Base-by-base conservation (phyloP, 2,329 filamentous ascomycete species). In the Xylariomycetidae sp. region DNA sequence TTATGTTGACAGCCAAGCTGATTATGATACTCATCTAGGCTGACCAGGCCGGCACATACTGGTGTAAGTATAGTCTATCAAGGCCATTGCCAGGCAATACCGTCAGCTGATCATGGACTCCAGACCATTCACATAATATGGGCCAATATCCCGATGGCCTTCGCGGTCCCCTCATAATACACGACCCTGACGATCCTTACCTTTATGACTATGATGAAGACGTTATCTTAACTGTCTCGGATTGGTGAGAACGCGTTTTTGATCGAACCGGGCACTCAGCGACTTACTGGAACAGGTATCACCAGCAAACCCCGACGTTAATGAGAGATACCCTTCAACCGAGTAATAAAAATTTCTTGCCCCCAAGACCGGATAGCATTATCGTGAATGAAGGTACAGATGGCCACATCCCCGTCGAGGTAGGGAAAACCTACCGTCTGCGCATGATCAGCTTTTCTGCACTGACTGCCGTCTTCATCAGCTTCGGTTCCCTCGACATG, bases 141-240 rank as follows among this genome's bases (percentile, higher is more conserved):
- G 77, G 70, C 2, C 78, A 82, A 48, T 84, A 82, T 45, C 77
- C 79, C 0, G 80, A 84, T 51, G 80, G 80, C n/a, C 63, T 82
- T 27, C 74, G 79, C 13, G 77, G 75, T 2, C 61, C 75, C 0
- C 48, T 84, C 26, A 74, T 83, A 35, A 65, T 83, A 10, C 69
- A 78, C 31, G 77, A 82, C 45, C 67, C 67, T 0, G 53, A 67
- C 0, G 63, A 73, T 17, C 75, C 75, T 1, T 78, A 74, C 47
- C 49, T 57, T 8, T 61, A 60, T 30, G 47, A 69, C 17, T 78
- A 74, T 37, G 75, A 81, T 27, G 69, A 77, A 29, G 77, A 83
- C 51, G 53, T 77, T 13, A 61, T 75, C 2, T 42, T 83, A n/a
- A 73, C 71, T 1, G 48, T 81, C 18, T 68, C 67, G 5, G 74